These are phyloP conservation scores for Pleurotus tuber-regium DNA, from an alignment of 768 basidiomycete species.

Conservation along the genomic window DNA sequence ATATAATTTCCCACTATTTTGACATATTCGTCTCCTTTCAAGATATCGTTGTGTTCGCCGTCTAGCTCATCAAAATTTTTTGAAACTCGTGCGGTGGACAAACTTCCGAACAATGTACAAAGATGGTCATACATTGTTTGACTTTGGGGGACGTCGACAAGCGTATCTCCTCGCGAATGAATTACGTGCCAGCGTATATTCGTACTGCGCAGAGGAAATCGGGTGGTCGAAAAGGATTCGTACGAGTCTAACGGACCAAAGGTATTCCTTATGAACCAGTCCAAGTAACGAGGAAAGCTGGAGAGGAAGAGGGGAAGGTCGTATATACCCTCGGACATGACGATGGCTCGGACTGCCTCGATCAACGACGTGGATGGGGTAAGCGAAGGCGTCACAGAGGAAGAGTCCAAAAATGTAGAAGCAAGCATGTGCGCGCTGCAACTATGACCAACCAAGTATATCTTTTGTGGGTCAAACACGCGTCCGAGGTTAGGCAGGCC, in stretches of 20 bases:
- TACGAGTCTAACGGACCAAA: slow-evolving; percentile 58
- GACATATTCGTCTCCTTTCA: slow-evolving; percentile 41
- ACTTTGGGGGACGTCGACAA: slow-evolving; percentile 65
- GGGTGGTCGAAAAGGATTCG: slow-evolving; percentile 41
- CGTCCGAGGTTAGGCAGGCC: slow-evolving; percentile 26
- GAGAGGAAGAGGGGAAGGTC: slow-evolving; percentile 64
- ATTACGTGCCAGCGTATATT: slow-evolving; percentile 64
- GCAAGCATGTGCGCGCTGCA: slow-evolving; percentile 80
- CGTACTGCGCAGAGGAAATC: slow-evolving; percentile 33
- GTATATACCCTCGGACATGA: slow-evolving; percentile 77
- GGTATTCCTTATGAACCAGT: slow-evolving; percentile 65
- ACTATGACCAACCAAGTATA: slow-evolving; percentile 76
- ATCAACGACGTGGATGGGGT: slow-evolving; percentile 42
- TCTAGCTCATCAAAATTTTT: slow-evolving; percentile 38
- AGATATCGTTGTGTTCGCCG: slow-evolving; percentile 55
- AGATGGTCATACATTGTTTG: slow-evolving; percentile 57
- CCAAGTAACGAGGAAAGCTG: slow-evolving; percentile 64
- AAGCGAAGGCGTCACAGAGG: slow-evolving; percentile 37
- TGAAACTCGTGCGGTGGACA: slow-evolving; percentile 17
- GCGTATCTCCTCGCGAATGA: slow-evolving; percentile 70
- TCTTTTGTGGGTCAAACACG: slow-evolving; percentile 33
- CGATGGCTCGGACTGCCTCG: slow-evolving; percentile 47
- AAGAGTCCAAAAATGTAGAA: slow-evolving; percentile 62
- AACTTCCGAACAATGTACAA: slow-evolving; percentile 28
- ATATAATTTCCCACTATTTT: slow-evolving; percentile 44